Percentiles rank a stretch among this genome's conserved stretches.
Conservation (phyloP, 345 rosid genomes). For the Gossypium mustelinum region DNA sequence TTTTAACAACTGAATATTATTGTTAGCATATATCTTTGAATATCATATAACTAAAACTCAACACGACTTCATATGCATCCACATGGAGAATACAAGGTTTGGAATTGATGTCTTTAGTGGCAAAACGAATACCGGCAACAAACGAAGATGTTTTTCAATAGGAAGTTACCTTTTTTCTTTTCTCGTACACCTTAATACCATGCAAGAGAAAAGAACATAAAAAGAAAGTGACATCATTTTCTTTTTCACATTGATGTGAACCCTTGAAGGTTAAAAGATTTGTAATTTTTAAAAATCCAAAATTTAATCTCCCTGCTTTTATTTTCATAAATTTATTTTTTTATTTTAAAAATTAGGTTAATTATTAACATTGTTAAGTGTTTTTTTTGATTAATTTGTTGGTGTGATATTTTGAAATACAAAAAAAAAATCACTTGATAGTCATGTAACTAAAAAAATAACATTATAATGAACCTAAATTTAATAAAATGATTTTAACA, state of each 20-base stretch:
- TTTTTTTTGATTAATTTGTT: too few species aligned
- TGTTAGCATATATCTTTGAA: background rate
- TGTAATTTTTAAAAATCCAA: too few species aligned
- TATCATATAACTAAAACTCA: background rate
- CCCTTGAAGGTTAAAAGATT: slow-evolving; percentile 17
- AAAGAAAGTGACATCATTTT: slow-evolving; percentile 2
- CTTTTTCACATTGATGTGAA: slow-evolving; percentile 24
- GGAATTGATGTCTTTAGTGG: background rate
- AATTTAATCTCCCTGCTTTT: too few species aligned
- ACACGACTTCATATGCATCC: background rate
- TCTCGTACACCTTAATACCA: background rate
- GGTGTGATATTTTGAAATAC: too few species aligned
- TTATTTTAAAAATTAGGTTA: too few species aligned
- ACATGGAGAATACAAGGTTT: background rate
- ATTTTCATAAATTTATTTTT: too few species aligned
- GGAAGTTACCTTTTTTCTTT: background rate
- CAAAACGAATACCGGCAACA: background rate
- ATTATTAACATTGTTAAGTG: too few species aligned
- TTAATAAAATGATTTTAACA: too few species aligned
- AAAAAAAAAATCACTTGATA: too few species aligned
- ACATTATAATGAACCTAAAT: accelerated
- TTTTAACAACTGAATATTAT: too few species aligned
- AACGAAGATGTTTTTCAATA: slow-evolving; percentile 1
- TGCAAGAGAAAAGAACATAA: slow-evolving; percentile 1
- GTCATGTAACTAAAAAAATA: too few species aligned